These are phyloP conservation scores for Trypanosoma platydactyli DNA, from an alignment of 208 protist species.

Conservation along the genomic window DNA sequence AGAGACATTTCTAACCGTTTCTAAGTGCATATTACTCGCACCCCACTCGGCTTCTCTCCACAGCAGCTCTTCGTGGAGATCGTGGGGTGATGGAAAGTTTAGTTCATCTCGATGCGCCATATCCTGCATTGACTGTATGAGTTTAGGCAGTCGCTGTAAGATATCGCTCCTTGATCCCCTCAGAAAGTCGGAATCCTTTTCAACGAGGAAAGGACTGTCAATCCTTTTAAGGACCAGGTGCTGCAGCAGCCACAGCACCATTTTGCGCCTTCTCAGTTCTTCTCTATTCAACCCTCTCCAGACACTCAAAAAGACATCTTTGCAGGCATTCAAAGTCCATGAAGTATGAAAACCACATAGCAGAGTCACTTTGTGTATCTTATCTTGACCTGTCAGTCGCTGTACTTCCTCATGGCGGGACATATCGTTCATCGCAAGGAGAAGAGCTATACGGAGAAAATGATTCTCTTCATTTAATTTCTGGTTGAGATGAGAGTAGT, in stretches of 20 bases:
- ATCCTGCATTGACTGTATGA: slow-evolving; percentile 7
- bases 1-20: background rate
- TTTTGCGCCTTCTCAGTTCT: background rate
- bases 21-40: background rate
- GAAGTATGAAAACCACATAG: slow-evolving; percentile 13
- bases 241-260: background rate
- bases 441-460: background rate
- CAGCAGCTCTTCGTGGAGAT: background rate
- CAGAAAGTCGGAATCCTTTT: background rate
- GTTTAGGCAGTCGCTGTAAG: background rate
- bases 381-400: background rate
- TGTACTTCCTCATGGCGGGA: background rate
- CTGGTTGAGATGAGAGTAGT: too few relatives aligned
- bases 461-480: background rate
- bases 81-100: slow-evolving; percentile 4
- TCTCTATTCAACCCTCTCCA: too few relatives aligned
- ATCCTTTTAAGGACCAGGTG: background rate
- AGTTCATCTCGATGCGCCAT: slow-evolving; percentile 2
- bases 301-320: background rate
- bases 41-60: background rate
- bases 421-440: slow-evolving; percentile 1
- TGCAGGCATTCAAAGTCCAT: background rate
- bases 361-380: background rate
- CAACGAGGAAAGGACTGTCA: background rate
- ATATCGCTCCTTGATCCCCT: background rate